These are phyloP conservation scores for Chlamydomonas incerta DNA, from an alignment of 139 green algal genomes.

Conservation along the genomic window DNA sequence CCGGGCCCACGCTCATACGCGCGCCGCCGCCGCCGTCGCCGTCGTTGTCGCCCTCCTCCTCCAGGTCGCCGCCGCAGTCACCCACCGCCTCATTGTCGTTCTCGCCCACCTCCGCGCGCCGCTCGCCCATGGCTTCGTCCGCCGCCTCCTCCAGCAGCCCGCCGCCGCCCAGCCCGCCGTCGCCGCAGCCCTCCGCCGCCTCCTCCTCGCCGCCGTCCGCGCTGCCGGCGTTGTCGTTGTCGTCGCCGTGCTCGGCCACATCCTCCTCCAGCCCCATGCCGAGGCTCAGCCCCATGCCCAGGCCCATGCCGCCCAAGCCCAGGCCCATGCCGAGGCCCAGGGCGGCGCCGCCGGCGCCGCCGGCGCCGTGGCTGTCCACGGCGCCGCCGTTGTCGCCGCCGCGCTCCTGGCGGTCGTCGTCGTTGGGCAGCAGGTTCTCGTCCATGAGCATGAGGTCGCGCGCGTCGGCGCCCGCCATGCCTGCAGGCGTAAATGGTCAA, in stretches of 20 bases:
- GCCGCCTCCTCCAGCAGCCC: too few relatives aligned
- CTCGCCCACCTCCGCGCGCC: constrained; percentile 4
- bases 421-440: constrained; percentile 27
- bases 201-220: not conserved
- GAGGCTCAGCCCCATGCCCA: not conserved
- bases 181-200: too few relatives aligned
- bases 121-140: constrained; percentile 1
- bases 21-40: constrained; percentile 1
- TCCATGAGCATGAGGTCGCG: constrained; percentile 24
- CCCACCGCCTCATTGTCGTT: constrained; percentile 1
- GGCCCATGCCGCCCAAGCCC: not conserved
- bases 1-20: constrained; percentile 27
- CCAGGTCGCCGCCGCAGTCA: not conserved
- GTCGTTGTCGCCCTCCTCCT: not conserved
- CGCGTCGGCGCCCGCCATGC: not conserved
- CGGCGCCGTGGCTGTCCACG: not conserved
- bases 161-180: too few relatives aligned
- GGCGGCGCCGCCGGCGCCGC: not conserved
- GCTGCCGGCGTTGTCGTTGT: constrained; percentile 39
- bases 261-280: not conserved
- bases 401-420: constrained; percentile 28
- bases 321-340: not conserved
- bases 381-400: constrained; percentile 2
- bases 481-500: too few relatives aligned
- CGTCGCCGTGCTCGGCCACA: constrained; percentile 19